Evolutionary conservation across 1,139 yeast species (phyloP).

Genomic region (Debaryomyces sp.): DNA sequence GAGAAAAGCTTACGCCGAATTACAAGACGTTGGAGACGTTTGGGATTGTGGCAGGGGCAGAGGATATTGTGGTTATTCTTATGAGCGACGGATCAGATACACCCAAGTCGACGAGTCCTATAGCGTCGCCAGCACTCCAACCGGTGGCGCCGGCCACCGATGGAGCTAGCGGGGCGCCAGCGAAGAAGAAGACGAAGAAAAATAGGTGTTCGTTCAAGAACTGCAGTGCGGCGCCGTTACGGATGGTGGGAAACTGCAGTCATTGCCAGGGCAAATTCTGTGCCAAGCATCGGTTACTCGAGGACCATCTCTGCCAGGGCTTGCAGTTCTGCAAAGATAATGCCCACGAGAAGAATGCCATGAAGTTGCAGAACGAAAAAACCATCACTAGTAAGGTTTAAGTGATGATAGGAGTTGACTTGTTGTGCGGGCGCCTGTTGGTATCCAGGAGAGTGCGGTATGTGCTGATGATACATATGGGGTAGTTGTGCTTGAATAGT

Average conservation of each 20-base stretch:
- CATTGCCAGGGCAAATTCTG: constrained; percentile 88
- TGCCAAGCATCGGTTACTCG: constrained; percentile 83
- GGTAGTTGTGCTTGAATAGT: not conserved
- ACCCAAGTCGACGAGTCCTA: constrained; percentile 16
- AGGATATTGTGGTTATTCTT: constrained; percentile 42
- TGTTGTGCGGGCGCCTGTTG: not conserved
- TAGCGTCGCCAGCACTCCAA: constrained; percentile 9
- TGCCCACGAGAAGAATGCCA: constrained; percentile 55
- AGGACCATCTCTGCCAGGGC: constrained; percentile 81
- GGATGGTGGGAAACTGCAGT: constrained; percentile 87
- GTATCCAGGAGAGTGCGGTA: not conserved
- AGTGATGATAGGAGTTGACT: not conserved
- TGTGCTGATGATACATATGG: not conserved
- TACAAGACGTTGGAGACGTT: constrained; percentile 27
- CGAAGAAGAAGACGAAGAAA: constrained; percentile 54
- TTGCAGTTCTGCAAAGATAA: constrained; percentile 79
- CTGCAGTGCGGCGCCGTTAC: constrained; percentile 69
- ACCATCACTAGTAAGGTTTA: constrained; percentile 40
- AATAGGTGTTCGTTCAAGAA: constrained; percentile 62
- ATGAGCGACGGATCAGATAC: constrained; percentile 41
- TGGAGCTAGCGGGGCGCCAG: constrained; percentile 10
- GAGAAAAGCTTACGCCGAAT: constrained; percentile 48
- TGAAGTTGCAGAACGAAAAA: constrained; percentile 46
- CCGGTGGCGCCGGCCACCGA: constrained; percentile 13
- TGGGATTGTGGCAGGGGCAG: constrained; percentile 22